Conservation (phyloP, 352 stramenopile species). For the Globisporangium barbulae region DNA sequence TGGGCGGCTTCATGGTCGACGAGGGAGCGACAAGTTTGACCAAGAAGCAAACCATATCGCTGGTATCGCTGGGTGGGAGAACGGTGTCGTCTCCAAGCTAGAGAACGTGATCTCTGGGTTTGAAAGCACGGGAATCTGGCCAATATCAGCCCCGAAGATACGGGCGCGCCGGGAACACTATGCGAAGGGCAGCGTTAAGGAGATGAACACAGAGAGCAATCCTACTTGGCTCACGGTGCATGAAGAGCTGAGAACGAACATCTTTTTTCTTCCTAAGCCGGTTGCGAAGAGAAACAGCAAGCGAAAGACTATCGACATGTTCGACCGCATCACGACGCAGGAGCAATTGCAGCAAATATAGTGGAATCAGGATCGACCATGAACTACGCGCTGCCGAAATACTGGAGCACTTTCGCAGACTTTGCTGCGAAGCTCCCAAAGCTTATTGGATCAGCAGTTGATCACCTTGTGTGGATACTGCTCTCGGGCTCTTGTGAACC, state of each 20-base stretch:
- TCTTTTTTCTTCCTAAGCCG: slow-evolving; percentile 5
- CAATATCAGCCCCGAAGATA: neutral
- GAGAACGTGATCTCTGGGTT: neutral
- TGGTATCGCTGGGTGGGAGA: neutral
- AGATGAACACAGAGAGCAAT: neutral
- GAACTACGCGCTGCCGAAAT: too few relatives aligned
- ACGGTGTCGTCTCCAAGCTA: neutral
- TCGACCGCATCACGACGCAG: too few relatives aligned
- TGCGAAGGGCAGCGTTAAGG: neutral
- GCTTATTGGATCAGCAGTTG: too few relatives aligned
- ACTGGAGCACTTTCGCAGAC: too few relatives aligned
- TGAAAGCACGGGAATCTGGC: neutral
- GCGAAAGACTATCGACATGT: too few relatives aligned
- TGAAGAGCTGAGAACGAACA: neutral
- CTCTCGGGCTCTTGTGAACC: too few relatives aligned
- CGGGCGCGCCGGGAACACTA: neutral
- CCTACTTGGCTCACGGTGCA: neutral
- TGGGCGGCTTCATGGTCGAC: neutral
- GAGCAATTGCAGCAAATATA: too few relatives aligned
- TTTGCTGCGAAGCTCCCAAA: too few relatives aligned
- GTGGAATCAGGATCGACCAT: too few relatives aligned
- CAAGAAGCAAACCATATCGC: slow-evolving; percentile 4
- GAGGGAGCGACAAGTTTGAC: neutral
- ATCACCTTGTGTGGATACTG: too few relatives aligned
- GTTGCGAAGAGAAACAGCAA: neutral